Evolutionary conservation across 352 stramenopile genomes (phyloP), one percentile per base, ranked within the genome.

Genomic region (Globisporangium canariense): DNA sequence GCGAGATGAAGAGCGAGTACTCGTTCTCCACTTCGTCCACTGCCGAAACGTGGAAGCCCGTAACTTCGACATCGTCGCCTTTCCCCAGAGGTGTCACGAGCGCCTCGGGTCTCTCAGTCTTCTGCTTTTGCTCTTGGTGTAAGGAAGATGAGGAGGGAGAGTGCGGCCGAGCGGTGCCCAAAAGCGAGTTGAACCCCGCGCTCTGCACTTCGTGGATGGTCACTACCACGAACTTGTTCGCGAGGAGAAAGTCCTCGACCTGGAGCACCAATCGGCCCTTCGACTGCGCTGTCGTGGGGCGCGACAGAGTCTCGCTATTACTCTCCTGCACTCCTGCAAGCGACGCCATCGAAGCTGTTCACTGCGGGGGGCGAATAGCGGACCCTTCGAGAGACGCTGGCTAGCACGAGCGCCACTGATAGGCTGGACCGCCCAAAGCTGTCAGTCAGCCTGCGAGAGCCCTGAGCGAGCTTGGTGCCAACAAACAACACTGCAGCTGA

Each of bases 21-120:
- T 87, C 79, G 50, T 88, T 89, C 58, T 88, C 79, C 13, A 83
- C 69, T 43, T 89, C 79, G 56, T 91, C 82, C n/a, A 71, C 71
- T n/a, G 79, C 82, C 14, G 69, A 69, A 20, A 91, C 65, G 18
- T 74, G 76, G 30, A 85, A 88, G 4, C 79, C 82, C 0, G 43
- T 43, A 7, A 65, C 34, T 2, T 58, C 41, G 28, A 32, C 30
- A n/a, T 5, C 58, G 14, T 52, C 55, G 6, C 7, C 22, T 22
- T 46, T 41, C 8, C 54, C 30, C 1, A n/a, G 14, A 14, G 36
- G 2, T 1, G 38, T 4, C 36, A 3, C 16, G 5, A 50, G 28
- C 2, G 34, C 16, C 30, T 60, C 34, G 3, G 50, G 18, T 30
- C 18, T 54, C 8, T 40, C 43, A 18, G 43, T 49, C 14, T 57